Percentiles rank a stretch among this genome's conserved stretches.
Evolutionary conservation across 2,329 filamentous ascomycete species (phyloP).

Genomic region (Lasiodiplodia sp.): DNA sequence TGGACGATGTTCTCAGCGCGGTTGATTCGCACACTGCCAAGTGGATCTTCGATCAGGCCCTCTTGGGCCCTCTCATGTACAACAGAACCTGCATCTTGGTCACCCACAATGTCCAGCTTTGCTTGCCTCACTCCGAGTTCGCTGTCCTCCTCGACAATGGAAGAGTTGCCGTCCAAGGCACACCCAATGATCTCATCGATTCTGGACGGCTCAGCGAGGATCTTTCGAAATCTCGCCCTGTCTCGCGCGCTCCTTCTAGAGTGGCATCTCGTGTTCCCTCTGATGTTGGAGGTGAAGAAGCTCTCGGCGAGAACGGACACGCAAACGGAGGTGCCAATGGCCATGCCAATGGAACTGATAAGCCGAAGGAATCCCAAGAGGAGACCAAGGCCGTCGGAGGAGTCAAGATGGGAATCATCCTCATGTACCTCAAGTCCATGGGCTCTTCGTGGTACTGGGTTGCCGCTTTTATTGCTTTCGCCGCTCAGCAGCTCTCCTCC

Average conservation of each 20-base stretch:
- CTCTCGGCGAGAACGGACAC: conserved; percentile 42
- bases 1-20: conserved; percentile 95
- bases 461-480: conserved; percentile 76
- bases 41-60: conserved; percentile 95
- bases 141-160: conserved; percentile 90
- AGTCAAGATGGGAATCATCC: conserved; percentile 86
- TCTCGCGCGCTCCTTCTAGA: conserved; percentile 73
- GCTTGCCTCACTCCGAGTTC: conserved; percentile 79
- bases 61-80: conserved; percentile 87
- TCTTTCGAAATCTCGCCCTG: conserved; percentile 74
- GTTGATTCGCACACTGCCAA: conserved; percentile 98
- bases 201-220: conserved; percentile 93
- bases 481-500: conserved; percentile 81
- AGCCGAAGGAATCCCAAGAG: conserved; percentile 37
- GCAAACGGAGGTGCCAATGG: conserved; percentile 60
- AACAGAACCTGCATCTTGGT: conserved; percentile 92
- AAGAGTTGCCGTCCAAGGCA: conserved; percentile 77
- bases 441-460: conserved; percentile 97
- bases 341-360: conserved; percentile 50
- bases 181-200: conserved; percentile 76
- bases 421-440: conserved; percentile 88
- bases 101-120: conserved; percentile 92
- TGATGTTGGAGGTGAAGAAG: conserved; percentile 69
- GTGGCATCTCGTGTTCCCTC: conserved; percentile 81
- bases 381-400: conserved; percentile 86